phyloP scores from a whole-genome alignment of 805 yeast species.

The Saccharomycopsis lassenensis region DNA sequence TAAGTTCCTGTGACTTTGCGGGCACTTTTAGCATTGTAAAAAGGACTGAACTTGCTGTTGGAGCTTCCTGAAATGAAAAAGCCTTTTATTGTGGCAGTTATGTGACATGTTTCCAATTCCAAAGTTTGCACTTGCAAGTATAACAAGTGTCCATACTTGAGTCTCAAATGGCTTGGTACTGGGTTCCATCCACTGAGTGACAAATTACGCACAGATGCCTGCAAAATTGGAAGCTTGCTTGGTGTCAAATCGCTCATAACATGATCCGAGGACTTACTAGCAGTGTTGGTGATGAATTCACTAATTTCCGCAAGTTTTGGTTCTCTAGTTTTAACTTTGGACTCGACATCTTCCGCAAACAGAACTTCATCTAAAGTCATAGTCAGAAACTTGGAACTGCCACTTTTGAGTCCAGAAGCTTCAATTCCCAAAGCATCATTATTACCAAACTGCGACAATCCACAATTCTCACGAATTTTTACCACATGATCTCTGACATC shows the following conservation, averaged over 20 bases:
- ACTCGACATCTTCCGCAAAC: constrained; percentile 7
- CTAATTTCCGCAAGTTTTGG: constrained; percentile 12
- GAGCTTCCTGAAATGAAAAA: constrained; percentile 69
- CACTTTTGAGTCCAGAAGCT: constrained; percentile 10
- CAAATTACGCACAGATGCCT: constrained; percentile 47
- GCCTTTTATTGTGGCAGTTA: constrained; percentile 73
- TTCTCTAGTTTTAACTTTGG: constrained; percentile 26
- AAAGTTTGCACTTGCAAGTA: constrained; percentile 67
- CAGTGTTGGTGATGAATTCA: constrained; percentile 1
- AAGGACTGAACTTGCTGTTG: constrained; percentile 57
- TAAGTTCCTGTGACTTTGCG: constrained; percentile 23
- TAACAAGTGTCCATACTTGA: constrained; percentile 65
- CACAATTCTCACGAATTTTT: constrained; percentile 51
- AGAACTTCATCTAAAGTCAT: constrained; percentile 5
- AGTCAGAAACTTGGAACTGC: constrained; percentile 8
- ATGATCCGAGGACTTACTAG: constrained; percentile 15
- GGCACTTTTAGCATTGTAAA: constrained; percentile 22
- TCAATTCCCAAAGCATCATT: constrained; percentile 27
- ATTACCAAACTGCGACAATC: constrained; percentile 38
- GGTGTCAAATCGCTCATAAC: constrained; percentile 13
- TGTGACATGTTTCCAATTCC: constrained; percentile 69
- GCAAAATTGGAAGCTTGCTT: constrained; percentile 21
- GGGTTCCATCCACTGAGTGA: constrained; percentile 78
- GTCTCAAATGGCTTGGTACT: constrained; percentile 49
- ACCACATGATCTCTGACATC: constrained; percentile 51